phyloP scores from a whole-genome alignment of 2,329 filamentous ascomycete genomes.

The Madurella fahalii region DNA sequence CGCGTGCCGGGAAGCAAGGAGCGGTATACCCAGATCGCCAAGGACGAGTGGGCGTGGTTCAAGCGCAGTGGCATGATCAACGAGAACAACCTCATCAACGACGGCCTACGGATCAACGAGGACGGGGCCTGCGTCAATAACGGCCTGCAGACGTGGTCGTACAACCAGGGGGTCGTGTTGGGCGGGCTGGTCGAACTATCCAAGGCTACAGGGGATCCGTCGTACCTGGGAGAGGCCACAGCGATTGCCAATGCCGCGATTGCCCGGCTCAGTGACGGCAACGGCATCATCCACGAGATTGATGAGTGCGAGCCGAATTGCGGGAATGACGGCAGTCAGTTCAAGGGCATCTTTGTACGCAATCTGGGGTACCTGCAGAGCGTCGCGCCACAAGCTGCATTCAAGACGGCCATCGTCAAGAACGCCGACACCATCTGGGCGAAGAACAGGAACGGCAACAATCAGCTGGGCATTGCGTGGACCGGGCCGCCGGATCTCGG shows the following conservation, averaged over 20 bases:
- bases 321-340: constrained; percentile 52
- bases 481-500: constrained; percentile 49
- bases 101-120: constrained; percentile 44
- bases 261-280: constrained; percentile 34
- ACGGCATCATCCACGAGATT: constrained; percentile 49
- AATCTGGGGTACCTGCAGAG: constrained; percentile 56
- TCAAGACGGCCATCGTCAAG: constrained; percentile 50
- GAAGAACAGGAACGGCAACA: constrained; percentile 45
- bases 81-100: constrained; percentile 45
- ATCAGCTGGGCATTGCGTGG: constrained; percentile 61
- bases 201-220: constrained; percentile 38
- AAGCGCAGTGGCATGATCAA: constrained; percentile 48
- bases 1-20: constrained; percentile 34
- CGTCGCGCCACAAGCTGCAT: constrained; percentile 45
- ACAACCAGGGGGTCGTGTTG: constrained; percentile 55
- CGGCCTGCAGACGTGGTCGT: constrained; percentile 44
- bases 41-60: constrained; percentile 51
- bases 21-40: constrained; percentile 45
- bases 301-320: constrained; percentile 48
- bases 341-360: constrained; percentile 67
- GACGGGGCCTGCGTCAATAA: constrained; percentile 47
- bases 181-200: constrained; percentile 50
- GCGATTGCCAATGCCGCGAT: constrained; percentile 51
- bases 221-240: constrained; percentile 39
- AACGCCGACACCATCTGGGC: constrained; percentile 66